Base-by-base conservation (phyloP, 257 asterid species). In the Solanum piurae region DNA sequence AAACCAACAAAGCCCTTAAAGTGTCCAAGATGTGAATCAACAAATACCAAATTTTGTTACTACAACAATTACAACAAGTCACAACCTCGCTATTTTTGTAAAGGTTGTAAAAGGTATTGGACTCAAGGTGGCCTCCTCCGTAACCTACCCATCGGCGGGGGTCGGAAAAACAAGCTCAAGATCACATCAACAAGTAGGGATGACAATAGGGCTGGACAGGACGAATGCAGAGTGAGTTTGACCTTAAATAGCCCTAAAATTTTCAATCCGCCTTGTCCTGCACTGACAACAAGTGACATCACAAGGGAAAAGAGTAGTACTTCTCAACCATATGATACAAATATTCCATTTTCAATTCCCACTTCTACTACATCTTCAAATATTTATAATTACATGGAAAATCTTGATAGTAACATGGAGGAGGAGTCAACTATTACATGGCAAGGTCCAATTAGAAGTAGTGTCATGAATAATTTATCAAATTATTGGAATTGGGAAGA, bases 21-120 rank as follows among this genome's bases (percentile, higher is more conserved):
- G 76, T 95, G 98, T 73, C 98, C 98, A 3, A 87, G 98, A 77
- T 95, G 98, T 84, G 89, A 80, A 4, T 94, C 98, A 0, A 80
- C 90, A 0, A 91, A 94, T 11, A 94, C 97, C 2, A 95, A 95
- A 86, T 95, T 95, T 83, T 95, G 98, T 64, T 95, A 94, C 91
- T 95, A 91, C 92, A 95, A 95, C 89, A 95, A 95, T 31, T 93
- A 95, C 87, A 95, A 93, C 69, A 90, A 91, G 38, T 91, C 95
- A 14, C 98, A 95, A 88, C 98, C 98, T 14, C 94, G 98, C 37
- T 92, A 95, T 90, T 92, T 92, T 44, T 95, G 98, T 87, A 95
- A 92, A 89, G 90, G 92, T 4, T 95, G 98, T 88, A 93, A 93
- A 86, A 89, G 98, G 88, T 95, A 94, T 92, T 94, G 98, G 98